phyloP scores from a whole-genome alignment of 208 protist species.

The Acanthamoeba sp. region DNA sequence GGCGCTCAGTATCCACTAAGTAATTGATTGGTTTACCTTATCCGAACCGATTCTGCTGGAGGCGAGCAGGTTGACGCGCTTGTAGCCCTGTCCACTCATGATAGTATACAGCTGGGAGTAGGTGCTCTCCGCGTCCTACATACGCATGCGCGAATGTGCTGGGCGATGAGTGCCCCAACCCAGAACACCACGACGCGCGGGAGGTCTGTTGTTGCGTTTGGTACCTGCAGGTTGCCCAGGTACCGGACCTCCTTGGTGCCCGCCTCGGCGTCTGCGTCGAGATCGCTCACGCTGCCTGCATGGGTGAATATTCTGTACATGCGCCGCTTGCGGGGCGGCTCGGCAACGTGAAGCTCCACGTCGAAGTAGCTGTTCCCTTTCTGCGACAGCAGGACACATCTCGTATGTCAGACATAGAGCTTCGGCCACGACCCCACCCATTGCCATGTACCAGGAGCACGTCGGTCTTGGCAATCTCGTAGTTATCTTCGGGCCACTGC shows the following conservation, averaged over 20 bases:
- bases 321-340: constrained; percentile 32
- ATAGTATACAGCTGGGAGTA: neutral
- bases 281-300: neutral
- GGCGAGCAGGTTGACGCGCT: constrained; percentile 20
- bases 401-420: neutral
- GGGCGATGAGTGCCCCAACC: no score
- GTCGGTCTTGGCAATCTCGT: constrained; percentile 40
- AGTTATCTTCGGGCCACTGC: constrained; percentile 49
- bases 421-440: neutral
- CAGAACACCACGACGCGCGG: no score
- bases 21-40: constrained; percentile 11
- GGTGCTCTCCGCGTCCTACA: constrained; percentile 10
- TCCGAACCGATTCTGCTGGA: constrained; percentile 27
- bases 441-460: constrained; percentile 3
- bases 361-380: constrained; percentile 14
- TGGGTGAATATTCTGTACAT: constrained; percentile 63
- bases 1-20: neutral
- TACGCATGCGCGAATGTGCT: neutral
- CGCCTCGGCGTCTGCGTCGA: constrained; percentile 10
- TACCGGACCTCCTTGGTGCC: constrained; percentile 60
- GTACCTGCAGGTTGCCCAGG: neutral
- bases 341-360: constrained; percentile 20
- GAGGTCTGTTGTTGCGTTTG: no score
- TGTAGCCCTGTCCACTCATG: constrained; percentile 15
- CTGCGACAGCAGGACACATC: neutral